Conservation (phyloP, 441 rosid species). For the Erodium moschatum region DNA sequence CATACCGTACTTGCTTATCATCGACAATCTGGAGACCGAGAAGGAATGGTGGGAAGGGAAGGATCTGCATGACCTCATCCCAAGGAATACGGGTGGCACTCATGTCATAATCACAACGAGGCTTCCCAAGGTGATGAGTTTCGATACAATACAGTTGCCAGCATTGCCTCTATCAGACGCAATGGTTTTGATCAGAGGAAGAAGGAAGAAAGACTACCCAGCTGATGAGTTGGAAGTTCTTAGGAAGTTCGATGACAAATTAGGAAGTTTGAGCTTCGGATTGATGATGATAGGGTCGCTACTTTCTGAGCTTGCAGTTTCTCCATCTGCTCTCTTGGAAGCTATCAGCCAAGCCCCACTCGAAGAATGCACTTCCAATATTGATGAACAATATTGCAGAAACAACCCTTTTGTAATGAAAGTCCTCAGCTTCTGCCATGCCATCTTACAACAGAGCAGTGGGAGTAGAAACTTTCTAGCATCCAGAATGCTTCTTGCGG, state of each 20-base stretch:
- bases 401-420: slow-evolving; percentile 59
- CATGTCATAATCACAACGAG: slow-evolving; percentile 80
- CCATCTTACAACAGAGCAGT: slow-evolving; percentile 51
- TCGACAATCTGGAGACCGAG: slow-evolving; percentile 91
- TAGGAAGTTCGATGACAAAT: slow-evolving; percentile 51
- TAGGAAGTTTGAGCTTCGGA: slow-evolving; percentile 68
- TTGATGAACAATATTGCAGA: slow-evolving; percentile 41
- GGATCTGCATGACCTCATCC: slow-evolving; percentile 71
- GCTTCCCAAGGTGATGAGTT: slow-evolving; percentile 68
- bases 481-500: slow-evolving; percentile 65
- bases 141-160: slow-evolving; percentile 51
- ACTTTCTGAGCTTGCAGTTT: slow-evolving; percentile 59
- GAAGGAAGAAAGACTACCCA: slow-evolving; percentile 55
- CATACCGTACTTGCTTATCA: slow-evolving; percentile 70
- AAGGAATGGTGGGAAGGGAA: slow-evolving; percentile 26
- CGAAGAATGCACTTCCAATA: slow-evolving; percentile 41
- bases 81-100: slow-evolving; percentile 70
- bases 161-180: slow-evolving; percentile 55
- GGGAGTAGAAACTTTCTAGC: slow-evolving; percentile 56
- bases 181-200: slow-evolving; percentile 56
- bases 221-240: slow-evolving; percentile 55
- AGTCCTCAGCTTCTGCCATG: slow-evolving; percentile 46
- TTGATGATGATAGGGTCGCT: slow-evolving; percentile 63
- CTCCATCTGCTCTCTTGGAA: slow-evolving; percentile 65
- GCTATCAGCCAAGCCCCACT: slow-evolving; percentile 53